Percentiles rank a stretch among this genome's conserved stretches.
Conservation (phyloP, 2,329 filamentous ascomycete genomes). For the Teratosphaeria viscida region DNA sequence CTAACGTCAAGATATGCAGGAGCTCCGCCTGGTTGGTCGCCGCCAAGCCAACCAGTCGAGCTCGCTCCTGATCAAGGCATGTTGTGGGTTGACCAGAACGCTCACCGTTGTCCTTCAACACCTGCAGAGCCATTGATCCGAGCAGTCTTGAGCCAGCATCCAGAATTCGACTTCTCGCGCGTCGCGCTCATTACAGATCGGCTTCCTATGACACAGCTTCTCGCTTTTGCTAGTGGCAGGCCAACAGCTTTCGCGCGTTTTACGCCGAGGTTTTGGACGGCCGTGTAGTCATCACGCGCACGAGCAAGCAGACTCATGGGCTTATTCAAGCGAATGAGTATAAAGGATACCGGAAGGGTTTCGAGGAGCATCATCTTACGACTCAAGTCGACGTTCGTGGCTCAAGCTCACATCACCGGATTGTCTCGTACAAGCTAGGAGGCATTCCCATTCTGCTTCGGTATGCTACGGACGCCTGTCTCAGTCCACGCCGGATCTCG, state of each 20-base stretch:
- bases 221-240: background rate
- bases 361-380: background rate
- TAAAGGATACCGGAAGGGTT: background rate
- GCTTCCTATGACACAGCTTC: background rate
- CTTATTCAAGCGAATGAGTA: background rate
- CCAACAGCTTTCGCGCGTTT: background rate
- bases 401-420: background rate
- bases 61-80: background rate
- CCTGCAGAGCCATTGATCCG: background rate
- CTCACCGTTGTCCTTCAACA: background rate
- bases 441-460: background rate
- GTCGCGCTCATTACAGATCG: background rate
- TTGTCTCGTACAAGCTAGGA: background rate
- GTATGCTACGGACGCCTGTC: background rate
- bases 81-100: background rate
- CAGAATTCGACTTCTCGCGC: background rate
- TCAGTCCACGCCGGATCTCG: background rate
- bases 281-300: background rate
- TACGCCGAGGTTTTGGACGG: background rate
- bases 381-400: background rate
- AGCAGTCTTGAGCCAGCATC: background rate
- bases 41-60: background rate
- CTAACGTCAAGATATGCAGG: background rate
- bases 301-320: background rate
- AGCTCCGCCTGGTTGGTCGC: background rate